Base-by-base conservation (phyloP, 176 grass and related monocot species). In the Canna indica region DNA sequence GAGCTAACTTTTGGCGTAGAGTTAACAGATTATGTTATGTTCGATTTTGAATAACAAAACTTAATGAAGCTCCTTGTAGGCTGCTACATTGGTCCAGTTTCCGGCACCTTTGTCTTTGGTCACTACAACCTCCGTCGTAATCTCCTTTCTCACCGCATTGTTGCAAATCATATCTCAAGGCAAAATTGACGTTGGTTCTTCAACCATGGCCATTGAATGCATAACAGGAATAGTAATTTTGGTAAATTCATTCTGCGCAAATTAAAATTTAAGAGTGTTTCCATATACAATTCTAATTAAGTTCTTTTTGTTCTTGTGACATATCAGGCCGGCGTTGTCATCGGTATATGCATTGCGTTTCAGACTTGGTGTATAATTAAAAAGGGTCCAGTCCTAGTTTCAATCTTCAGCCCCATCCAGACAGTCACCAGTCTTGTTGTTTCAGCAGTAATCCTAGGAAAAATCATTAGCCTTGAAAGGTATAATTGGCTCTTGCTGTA, bases 381-480 rank as follows among this genome's bases (percentile, higher is more conserved):
- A 38, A 91, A 81, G 68, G 89, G 89, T 0, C 89, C 85, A 0
- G 79, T 91, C 32, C 77, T 91, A n/a, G 79, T 88, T 42, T 77
- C 85, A 0, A 85, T 91, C 42, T 88, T 91, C 26, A 87, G 76
- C 0, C 89, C 85, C 4, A 68, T 88, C 7, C 89, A 91, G 74
- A 85, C 89, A 0, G 79, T 91, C 20, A 88, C 76, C 26, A 64
- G 79, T 0, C 75, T 69, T 17, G n/a, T 81, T 41, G 50, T 87
- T 25, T 91, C 88, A 0, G 85, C 85, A 5, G 12, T 78, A 13
- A 72, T 91, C 34, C 69, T 83, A 7, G 3, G 47, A n/a, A 79
- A 91, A n/a, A 45, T 59, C 17, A 67, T 91, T n/a, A 46, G 70
- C 67, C 1, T 78, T 0, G 82, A 65, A 63, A 88, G 86, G 86